Evolutionary conservation across 495 filamentous ascomycete genomes (phyloP).

Genomic region (Ascodesmis nigricans): DNA sequence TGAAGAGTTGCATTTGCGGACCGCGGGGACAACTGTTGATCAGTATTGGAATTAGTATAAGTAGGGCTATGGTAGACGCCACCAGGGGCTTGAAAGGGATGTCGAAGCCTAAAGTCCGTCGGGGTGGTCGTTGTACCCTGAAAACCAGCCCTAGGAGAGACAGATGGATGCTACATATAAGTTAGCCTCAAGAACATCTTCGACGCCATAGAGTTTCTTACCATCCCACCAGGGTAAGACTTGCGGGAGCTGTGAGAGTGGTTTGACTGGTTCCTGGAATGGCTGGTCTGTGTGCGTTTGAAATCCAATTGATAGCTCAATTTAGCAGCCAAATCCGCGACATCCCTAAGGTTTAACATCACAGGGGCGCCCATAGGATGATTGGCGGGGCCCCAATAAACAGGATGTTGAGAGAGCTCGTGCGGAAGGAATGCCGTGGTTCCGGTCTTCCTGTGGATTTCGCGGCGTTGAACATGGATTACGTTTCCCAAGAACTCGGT

Average conservation of each 20-base stretch:
- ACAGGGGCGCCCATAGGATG: slow-evolving; percentile 1
- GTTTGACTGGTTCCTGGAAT: slow-evolving; percentile 8
- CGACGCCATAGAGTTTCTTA: slow-evolving; percentile 1
- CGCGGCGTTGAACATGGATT: slow-evolving; percentile 17
- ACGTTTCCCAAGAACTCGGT: slow-evolving; percentile 17
- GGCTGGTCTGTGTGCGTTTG: slow-evolving; percentile 10
- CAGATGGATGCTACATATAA: too few relatives aligned
- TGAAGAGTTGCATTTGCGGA: slow-evolving; percentile 8
- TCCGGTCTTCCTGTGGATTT: slow-evolving; percentile 14
- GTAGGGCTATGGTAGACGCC: slow-evolving; percentile 9
- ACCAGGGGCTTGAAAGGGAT: slow-evolving; percentile 10
- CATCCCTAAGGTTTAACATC: slow-evolving; percentile 15
- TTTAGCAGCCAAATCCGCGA: slow-evolving; percentile 17
- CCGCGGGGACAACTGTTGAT: slow-evolving; percentile 11
- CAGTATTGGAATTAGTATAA: slow-evolving; percentile 6
- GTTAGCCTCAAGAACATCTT: slow-evolving; percentile 9
- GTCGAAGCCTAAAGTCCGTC: slow-evolving; percentile 10
- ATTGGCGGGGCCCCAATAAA: neutral
- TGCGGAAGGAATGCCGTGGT: slow-evolving; percentile 4
- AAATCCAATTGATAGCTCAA: slow-evolving; percentile 11
- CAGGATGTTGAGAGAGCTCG: neutral
- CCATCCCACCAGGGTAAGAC: slow-evolving; percentile 4
- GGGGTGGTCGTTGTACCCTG: too few relatives aligned
- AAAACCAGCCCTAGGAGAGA: too few relatives aligned
- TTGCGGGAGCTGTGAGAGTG: neutral